Evolutionary conservation across 257 asterid genomes (phyloP).

Genomic region (Capsicum baccatum): DNA sequence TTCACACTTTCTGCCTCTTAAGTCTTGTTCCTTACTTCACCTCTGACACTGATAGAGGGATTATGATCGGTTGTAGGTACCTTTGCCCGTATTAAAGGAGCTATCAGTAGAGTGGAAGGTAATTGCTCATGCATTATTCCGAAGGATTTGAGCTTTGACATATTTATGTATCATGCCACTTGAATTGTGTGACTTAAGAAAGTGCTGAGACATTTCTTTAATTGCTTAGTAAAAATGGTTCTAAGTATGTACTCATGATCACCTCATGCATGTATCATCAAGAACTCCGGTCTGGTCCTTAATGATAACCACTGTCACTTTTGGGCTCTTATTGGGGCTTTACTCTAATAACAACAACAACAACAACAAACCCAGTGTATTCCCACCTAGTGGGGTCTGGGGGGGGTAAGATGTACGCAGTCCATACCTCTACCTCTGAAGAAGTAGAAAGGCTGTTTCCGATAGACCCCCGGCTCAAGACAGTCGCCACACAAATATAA

Average conservation of each 20-base stretch:
- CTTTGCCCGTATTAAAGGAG: slow-evolving; percentile 35
- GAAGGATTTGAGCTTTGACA: slow-evolving; percentile 5
- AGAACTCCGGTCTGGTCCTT: background rate
- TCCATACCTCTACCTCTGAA: no score
- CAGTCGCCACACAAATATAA: no score
- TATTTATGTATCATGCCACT: background rate
- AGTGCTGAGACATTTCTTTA: background rate
- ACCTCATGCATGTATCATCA: background rate
- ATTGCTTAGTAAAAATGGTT: background rate
- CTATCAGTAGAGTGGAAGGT: slow-evolving; percentile 44
- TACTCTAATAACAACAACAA: no score
- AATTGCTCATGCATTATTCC: slow-evolving; percentile 25
- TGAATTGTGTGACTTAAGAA: slow-evolving; percentile 5
- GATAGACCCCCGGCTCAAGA: no score
- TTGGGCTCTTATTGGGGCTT: background rate
- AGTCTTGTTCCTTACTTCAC: background rate
- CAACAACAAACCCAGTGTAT: no score
- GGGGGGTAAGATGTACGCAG: no score
- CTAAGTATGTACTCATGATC: background rate
- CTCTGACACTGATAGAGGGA: slow-evolving; percentile 22
- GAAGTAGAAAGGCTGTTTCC: no score
- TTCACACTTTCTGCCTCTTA: background rate
- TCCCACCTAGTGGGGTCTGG: no score
- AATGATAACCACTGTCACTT: background rate
- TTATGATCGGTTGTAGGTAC: slow-evolving; percentile 33